A percentile compares a stretch with the other conserved stretches of the same genome.
These are phyloP conservation scores for Leccinum brunneo-olivaceum DNA, from an alignment of 1,284 basidiomycete genomes.

Conservation along the genomic window DNA sequence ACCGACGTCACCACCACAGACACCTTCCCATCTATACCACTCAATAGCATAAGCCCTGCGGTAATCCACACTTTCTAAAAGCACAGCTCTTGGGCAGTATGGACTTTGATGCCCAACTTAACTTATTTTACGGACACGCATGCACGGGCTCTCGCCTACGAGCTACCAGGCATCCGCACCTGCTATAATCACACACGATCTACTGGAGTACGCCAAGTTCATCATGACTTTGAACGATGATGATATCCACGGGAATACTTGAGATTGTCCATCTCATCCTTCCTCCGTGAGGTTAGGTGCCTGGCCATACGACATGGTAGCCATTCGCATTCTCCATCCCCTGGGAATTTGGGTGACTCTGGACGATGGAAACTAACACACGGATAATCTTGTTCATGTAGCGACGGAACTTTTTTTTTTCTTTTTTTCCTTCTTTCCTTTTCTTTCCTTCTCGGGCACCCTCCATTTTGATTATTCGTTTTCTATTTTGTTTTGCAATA, in stretches of 20 bases:
- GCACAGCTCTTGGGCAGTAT: slow-evolving; percentile 7
- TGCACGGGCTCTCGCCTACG: slow-evolving; percentile 16
- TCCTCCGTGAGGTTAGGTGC: slow-evolving; percentile 9
- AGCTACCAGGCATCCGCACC: slow-evolving; percentile 13
- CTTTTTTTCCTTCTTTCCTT: background rate
- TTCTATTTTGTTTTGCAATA: slow-evolving; percentile 29
- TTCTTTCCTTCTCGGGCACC: background rate
- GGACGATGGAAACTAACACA: slow-evolving; percentile 24
- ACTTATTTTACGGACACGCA: slow-evolving; percentile 27
- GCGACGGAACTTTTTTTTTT: slow-evolving; percentile 11
- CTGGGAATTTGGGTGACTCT: slow-evolving; percentile 5
- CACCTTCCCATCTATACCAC: slow-evolving; percentile 29
- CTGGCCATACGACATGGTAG: slow-evolving; percentile 5
- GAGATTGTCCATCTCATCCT: slow-evolving; percentile 19
- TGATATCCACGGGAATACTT: slow-evolving; percentile 21
- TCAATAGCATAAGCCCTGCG: slow-evolving; percentile 26
- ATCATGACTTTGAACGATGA: slow-evolving; percentile 23
- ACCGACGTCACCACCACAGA: slow-evolving; percentile 26
- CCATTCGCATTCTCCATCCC: slow-evolving; percentile 2
- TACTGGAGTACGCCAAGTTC: slow-evolving; percentile 10
- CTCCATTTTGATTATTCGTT: slow-evolving; percentile 28
- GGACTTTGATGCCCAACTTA: slow-evolving; percentile 14
- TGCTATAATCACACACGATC: slow-evolving; percentile 27
- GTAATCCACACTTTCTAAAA: slow-evolving; percentile 21
- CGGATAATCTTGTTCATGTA: slow-evolving; percentile 29